These are phyloP conservation scores for Curvularia hawaiiensis DNA, from an alignment of 2,329 filamentous ascomycete genomes.

Conservation along the genomic window DNA sequence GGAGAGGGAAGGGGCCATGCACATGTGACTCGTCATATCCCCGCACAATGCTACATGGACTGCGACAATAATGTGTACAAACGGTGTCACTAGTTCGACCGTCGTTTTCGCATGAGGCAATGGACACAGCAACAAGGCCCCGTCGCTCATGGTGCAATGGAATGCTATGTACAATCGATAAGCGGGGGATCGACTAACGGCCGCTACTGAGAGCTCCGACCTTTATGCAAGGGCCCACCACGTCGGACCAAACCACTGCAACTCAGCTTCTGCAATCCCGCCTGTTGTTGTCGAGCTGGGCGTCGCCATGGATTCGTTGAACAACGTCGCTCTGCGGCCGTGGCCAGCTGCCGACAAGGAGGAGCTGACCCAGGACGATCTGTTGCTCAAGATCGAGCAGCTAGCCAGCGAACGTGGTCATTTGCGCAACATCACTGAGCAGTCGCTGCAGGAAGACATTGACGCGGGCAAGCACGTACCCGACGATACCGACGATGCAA, in stretches of 20 bases:
- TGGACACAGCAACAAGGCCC: conserved; percentile 6
- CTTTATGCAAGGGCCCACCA: conserved; percentile 27
- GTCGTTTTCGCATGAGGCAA: not conserved
- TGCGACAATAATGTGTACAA: not conserved
- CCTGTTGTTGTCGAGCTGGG: conserved; percentile 4
- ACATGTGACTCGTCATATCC: conserved; percentile 24
- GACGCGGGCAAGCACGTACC: conserved; percentile 49
- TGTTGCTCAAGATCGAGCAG: conserved; percentile 78
- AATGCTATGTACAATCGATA: conserved; percentile 17
- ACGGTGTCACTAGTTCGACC: not conserved
- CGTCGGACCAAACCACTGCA: conserved; percentile 13
- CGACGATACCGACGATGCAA: conserved; percentile 50
- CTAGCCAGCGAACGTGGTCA: conserved; percentile 80
- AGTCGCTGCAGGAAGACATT: conserved; percentile 72
- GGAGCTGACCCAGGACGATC: conserved; percentile 55
- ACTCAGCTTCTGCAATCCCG: conserved; percentile 12
- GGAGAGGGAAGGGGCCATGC: conserved; percentile 21
- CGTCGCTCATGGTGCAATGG: conserved; percentile 2
- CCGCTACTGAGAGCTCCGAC: conserved; percentile 22
- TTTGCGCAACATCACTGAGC: conserved; percentile 80
- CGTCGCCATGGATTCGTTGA: conserved; percentile 34
- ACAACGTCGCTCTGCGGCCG: conserved; percentile 65
- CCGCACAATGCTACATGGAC: conserved; percentile 12
- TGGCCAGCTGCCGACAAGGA: conserved; percentile 59
- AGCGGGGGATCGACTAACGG: conserved; percentile 14